Evolutionary conservation across 2,329 filamentous ascomycete genomes (phyloP), one percentile per base, ranked within the genome.

Genomic region (Laburnicola sp.): DNA sequence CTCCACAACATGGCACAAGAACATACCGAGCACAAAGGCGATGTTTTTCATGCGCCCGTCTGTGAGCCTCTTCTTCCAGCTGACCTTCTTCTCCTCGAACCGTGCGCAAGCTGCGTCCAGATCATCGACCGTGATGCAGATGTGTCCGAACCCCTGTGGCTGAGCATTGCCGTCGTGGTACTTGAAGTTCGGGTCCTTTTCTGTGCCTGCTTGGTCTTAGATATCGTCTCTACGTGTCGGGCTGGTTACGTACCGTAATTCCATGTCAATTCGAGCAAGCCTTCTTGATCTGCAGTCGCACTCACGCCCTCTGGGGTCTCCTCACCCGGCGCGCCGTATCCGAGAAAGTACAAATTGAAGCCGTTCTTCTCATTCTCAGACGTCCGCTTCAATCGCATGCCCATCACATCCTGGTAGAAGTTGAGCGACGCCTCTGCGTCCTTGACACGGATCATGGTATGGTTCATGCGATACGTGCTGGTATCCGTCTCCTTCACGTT

Each of bases 381-480:
- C 2, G 85, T 92, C 53, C 89, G 85, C 65, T 93, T 77, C 31
- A 95, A 80, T 23, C 81, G 83, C 94, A 97, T 97, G 53, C 94
- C 94, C 74, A 97, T 80, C 26, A 89, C 81, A 5, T 97, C 90
- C 72, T 93, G 60, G 66, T 81, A 81, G 64, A 80, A 81, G 3
- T 73, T 72, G 43, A 80, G 66, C 6, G 72, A 76, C 44, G 66
- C 74, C 41, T 80, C 73, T 42, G 75, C 71, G 54, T 80, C 77
- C 65, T 97, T 97, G 76, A 97, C 87, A 27, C 94, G 89, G 62
- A 99, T 84, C 94, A 97, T 97, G 50, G 89, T 91, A 76, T 94
- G 89, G 76, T 94, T 92, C 81, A 86, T 76, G 28, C 88, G 85
- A 73, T 97, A 97, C 28, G 84, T 89, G 16, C 74, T 71, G 0